phyloP scores from a whole-genome alignment of 2,329 filamentous ascomycete species.

The Phialocephala subalpina region DNA sequence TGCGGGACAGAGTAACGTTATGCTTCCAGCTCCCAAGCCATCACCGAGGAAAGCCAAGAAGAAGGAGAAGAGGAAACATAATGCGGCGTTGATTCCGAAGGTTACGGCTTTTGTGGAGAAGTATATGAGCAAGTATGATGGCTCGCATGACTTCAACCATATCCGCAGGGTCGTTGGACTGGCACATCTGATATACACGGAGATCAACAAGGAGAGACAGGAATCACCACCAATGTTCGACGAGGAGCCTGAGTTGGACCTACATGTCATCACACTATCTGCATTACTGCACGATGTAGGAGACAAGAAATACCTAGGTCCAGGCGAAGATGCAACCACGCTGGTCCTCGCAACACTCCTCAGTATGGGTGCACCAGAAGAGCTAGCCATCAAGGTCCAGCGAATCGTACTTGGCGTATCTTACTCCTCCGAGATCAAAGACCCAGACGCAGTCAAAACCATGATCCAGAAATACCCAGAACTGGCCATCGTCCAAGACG shows the following conservation, averaged over 20 bases:
- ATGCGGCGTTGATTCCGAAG: constrained; percentile 50
- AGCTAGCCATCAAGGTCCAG: constrained; percentile 74
- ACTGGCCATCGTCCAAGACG: constrained; percentile 89
- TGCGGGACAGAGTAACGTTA: constrained; percentile 11
- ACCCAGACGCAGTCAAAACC: constrained; percentile 64
- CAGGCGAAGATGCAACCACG: constrained; percentile 63
- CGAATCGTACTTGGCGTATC: constrained; percentile 80
- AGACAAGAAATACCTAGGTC: constrained; percentile 60
- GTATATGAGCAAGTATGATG: constrained; percentile 83
- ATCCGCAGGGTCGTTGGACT: constrained; percentile 82
- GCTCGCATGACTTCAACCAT: constrained; percentile 88
- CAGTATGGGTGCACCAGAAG: constrained; percentile 63
- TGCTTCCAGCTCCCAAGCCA: constrained; percentile 12
- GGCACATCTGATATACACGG: constrained; percentile 53
- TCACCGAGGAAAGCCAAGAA: constrained; percentile 28
- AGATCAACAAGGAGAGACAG: constrained; percentile 35
- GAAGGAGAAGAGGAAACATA: constrained; percentile 32
- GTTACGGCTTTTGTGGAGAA: constrained; percentile 70
- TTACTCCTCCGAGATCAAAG: constrained; percentile 77
- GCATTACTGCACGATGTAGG: constrained; percentile 90
- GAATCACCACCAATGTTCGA: constrained; percentile 25
- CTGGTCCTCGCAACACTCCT: constrained; percentile 65
- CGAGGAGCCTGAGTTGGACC: constrained; percentile 61
- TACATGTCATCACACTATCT: constrained; percentile 61
- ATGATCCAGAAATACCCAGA: constrained; percentile 74